Percentiles rank a stretch among this genome's conserved stretches.
Conservation (phyloP, 768 basidiomycete genomes). For the Sporobolomyces roseus region DNA sequence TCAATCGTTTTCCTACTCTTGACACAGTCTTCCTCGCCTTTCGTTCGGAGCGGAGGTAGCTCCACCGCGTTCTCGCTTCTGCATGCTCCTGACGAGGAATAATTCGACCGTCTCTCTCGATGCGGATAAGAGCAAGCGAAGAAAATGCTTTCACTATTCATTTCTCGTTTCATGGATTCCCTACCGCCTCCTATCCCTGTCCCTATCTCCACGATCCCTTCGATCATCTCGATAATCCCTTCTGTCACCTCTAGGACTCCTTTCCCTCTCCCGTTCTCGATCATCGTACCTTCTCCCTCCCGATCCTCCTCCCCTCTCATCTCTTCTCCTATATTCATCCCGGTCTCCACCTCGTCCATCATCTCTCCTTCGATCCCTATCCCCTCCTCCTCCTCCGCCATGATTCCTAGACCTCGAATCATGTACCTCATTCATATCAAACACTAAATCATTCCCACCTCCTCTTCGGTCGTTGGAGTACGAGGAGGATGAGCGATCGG, state of each 20-base stretch:
- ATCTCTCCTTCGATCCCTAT: neutral
- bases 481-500: neutral
- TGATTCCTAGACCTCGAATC: neutral
- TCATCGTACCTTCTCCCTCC: too few species aligned
- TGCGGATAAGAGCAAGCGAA: too few species aligned
- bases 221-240: neutral
- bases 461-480: constrained; percentile 17
- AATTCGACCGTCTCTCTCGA: too few species aligned
- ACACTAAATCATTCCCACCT: neutral
- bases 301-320: too few species aligned
- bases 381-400: constrained; percentile 1
- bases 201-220: neutral
- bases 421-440: neutral
- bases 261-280: constrained; percentile 11
- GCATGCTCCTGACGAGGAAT: too few species aligned
- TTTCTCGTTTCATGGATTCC: too few species aligned
- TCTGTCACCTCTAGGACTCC: neutral
- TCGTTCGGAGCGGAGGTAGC: too few species aligned
- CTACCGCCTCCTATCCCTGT: neutral
- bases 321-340: neutral
- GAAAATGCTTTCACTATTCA: too few species aligned
- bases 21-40: too few species aligned
- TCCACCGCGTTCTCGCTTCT: too few species aligned
- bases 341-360: neutral
- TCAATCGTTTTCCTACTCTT: too few species aligned